phyloP scores from a whole-genome alignment of 768 basidiomycete species.

The Lyophyllum decastes region DNA sequence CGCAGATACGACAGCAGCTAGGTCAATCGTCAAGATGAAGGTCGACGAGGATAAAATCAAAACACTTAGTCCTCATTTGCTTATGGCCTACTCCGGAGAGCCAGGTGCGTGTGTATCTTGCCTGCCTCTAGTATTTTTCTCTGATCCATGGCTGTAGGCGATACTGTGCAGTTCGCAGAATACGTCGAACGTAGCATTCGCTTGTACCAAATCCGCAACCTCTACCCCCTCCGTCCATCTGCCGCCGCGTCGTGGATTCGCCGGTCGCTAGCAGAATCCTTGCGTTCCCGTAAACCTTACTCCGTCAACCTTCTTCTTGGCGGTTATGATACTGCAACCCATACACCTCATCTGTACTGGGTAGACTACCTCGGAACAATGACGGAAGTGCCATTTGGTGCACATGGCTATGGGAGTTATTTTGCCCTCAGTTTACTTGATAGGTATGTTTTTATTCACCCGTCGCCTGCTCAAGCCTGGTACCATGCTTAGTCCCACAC shows the following conservation, averaged over 20 bases:
- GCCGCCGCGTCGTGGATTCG: slow-evolving; percentile 97
- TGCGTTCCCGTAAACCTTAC: slow-evolving; percentile 88
- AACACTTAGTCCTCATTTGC: slow-evolving; percentile 82
- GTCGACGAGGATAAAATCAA: slow-evolving; percentile 96
- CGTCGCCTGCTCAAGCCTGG: not conserved
- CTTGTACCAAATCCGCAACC: slow-evolving; percentile 93
- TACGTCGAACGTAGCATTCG: slow-evolving; percentile 95
- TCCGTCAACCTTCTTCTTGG: slow-evolving; percentile 91
- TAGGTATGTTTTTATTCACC: slow-evolving; percentile 48
- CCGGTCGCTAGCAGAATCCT: slow-evolving; percentile 81
- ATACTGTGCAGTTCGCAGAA: slow-evolving; percentile 96
- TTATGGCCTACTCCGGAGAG: slow-evolving; percentile 96
- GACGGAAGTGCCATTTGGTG: slow-evolving; percentile 86
- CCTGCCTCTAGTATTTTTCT: slow-evolving; percentile 3
- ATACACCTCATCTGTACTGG: slow-evolving; percentile 87
- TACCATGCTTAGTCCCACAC: not conserved
- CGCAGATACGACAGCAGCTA: slow-evolving; percentile 84
- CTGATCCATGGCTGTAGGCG: slow-evolving; percentile 52
- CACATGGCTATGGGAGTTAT: slow-evolving; percentile 94
- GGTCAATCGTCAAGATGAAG: slow-evolving; percentile 98
- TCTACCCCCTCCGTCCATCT: slow-evolving; percentile 84
- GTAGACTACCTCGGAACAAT: slow-evolving; percentile 94
- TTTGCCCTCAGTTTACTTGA: slow-evolving; percentile 93
- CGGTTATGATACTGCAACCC: slow-evolving; percentile 82
- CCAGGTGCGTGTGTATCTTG: slow-evolving; percentile 56